A percentile compares a stretch with the other conserved stretches of the same genome.
These are phyloP conservation scores for Selenicereus undatus DNA, from an alignment of 148 eudicot species.

Conservation along the genomic window DNA sequence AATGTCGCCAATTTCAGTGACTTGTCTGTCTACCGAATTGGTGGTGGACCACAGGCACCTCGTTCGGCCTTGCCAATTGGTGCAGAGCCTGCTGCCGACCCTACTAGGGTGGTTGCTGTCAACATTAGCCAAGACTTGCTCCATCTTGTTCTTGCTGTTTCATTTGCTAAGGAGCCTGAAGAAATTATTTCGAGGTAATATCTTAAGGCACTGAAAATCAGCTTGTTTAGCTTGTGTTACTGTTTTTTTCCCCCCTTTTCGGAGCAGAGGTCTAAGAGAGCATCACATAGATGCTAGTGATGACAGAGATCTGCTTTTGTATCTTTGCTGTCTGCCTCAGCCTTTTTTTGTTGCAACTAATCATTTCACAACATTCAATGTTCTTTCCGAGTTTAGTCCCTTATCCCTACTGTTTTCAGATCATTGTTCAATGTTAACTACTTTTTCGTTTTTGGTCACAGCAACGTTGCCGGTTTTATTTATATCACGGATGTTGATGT, in stretches of 20 bases:
- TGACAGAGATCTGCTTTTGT: not conserved
- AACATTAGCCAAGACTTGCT: slow-evolving; percentile 68
- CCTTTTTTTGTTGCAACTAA: not conserved
- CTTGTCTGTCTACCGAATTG: slow-evolving; percentile 62
- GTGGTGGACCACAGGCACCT: slow-evolving; percentile 98
- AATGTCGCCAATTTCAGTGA: slow-evolving; percentile 70
- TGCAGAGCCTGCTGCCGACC: slow-evolving; percentile 93
- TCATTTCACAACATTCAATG: not conserved
- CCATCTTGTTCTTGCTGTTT: slow-evolving; percentile 82
- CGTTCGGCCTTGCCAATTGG: slow-evolving; percentile 96
- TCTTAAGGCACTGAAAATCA: not conserved
- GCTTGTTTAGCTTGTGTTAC: not conserved
- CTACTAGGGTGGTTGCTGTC: slow-evolving; percentile 69
- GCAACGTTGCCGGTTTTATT: slow-evolving; percentile 94
- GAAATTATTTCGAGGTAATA: slow-evolving; percentile 76
- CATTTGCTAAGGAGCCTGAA: slow-evolving; percentile 86
- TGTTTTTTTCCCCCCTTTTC: not conserved
- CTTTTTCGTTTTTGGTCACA: slow-evolving; percentile 30
- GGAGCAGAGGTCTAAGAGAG: not conserved
- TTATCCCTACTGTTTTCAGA: not conserved
- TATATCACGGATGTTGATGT: slow-evolving; percentile 74
- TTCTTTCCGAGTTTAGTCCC: not conserved
- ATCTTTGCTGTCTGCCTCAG: not conserved
- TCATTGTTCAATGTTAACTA: not conserved
- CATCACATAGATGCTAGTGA: not conserved